These are phyloP conservation scores for Cladosporium colombiae DNA, from an alignment of 2,329 filamentous ascomycete species.

Conservation along the genomic window DNA sequence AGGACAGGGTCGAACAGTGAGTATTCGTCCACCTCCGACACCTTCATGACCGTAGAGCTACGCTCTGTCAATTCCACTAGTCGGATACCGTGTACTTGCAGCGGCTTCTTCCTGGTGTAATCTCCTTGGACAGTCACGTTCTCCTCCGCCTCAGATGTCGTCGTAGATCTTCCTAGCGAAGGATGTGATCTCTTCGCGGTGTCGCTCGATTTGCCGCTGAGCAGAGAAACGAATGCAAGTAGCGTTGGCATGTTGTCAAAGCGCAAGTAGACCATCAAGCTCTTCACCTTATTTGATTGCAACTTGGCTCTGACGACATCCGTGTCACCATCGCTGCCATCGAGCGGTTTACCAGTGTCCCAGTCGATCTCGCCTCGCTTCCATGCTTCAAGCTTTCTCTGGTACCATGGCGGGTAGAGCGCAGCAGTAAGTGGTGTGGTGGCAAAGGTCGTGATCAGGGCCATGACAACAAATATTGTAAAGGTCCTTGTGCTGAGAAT, in stretches of 20 bases:
- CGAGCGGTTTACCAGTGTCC: slow-evolving; percentile 62
- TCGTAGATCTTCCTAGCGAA: slow-evolving; percentile 26
- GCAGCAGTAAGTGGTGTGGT: slow-evolving; percentile 75
- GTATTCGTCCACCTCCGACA: slow-evolving; percentile 76
- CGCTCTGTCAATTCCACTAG: slow-evolving; percentile 86
- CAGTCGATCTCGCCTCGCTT: slow-evolving; percentile 88
- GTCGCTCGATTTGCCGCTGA: slow-evolving; percentile 59
- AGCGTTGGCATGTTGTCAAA: slow-evolving; percentile 81
- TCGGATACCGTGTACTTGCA: slow-evolving; percentile 81
- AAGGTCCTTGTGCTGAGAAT: slow-evolving; percentile 82
- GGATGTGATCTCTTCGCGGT: slow-evolving; percentile 43
- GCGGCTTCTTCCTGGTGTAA: slow-evolving; percentile 44
- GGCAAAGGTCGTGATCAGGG: slow-evolving; percentile 78
- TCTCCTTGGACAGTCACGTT: neutral
- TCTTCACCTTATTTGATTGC: slow-evolving; percentile 56
- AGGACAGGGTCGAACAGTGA: slow-evolving; percentile 73
- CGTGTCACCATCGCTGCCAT: slow-evolving; percentile 34
- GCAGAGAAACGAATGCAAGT: slow-evolving; percentile 77
- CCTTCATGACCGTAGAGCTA: slow-evolving; percentile 92
- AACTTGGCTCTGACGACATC: slow-evolving; percentile 52
- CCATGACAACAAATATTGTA: slow-evolving; percentile 95
- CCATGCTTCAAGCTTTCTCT: slow-evolving; percentile 71
- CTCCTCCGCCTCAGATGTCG: slow-evolving; percentile 18
- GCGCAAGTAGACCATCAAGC: slow-evolving; percentile 77
- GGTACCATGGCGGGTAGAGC: slow-evolving; percentile 77